A percentile compares a stretch with the other conserved stretches of the same genome.
Conservation (phyloP, 2,329 filamentous ascomycete genomes). For the Orbilia javanica region DNA sequence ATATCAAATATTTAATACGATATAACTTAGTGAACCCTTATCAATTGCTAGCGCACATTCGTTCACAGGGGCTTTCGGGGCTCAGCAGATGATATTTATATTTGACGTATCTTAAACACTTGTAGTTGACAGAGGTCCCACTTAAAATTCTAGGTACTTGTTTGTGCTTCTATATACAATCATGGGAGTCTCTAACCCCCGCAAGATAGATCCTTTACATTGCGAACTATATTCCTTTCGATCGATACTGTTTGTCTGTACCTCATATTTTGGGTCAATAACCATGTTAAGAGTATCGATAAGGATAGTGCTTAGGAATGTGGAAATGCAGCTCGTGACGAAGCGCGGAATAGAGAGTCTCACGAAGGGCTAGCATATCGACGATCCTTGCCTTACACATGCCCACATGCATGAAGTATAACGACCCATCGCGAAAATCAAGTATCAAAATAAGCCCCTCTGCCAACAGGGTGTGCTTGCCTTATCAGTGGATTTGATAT, state of each 20-base stretch:
- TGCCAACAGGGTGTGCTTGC: neutral
- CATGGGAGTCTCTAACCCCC: no score
- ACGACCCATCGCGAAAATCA: neutral
- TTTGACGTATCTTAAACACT: no score
- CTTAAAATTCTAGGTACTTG: no score
- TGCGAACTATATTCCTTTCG: no score
- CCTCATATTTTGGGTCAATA: neutral
- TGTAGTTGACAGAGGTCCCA: no score
- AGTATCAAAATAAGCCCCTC: neutral
- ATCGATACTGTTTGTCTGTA: neutral
- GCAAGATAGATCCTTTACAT: no score
- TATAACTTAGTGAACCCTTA: no score
- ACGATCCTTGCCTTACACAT: neutral
- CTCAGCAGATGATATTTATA: no score
- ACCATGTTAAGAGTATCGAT: neutral
- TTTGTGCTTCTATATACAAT: no score
- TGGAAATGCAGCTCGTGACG: neutral
- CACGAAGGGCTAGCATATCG: neutral
- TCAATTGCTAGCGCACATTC: no score
- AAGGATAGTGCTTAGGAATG: neutral
- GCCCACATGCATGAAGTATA: neutral
- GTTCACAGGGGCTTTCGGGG: no score
- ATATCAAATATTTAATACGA: no score
- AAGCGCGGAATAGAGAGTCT: neutral
- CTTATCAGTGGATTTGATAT: constrained; percentile 22